Percentiles rank a stretch among this genome's conserved stretches.
These are phyloP conservation scores for Tremella mesenterica DNA, from an alignment of 768 basidiomycete genomes.

Conservation along the genomic window DNA sequence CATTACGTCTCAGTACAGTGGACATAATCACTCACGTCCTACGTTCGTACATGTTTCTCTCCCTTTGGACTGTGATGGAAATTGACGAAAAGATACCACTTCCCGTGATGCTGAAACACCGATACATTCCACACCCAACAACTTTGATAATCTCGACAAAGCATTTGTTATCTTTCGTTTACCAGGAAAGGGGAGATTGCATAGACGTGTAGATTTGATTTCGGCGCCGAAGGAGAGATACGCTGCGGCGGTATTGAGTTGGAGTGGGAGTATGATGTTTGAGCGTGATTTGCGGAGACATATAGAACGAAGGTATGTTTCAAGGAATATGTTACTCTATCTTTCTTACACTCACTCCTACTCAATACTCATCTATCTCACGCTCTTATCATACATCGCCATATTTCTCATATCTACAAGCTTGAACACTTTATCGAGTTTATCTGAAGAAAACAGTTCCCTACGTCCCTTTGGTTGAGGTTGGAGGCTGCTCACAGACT, in stretches of 20 bases:
- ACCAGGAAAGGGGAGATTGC: constrained; percentile 49
- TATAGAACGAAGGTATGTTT: not conserved
- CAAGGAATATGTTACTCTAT: no score
- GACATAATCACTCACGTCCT: constrained; percentile 71
- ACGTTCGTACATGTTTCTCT: constrained; percentile 53
- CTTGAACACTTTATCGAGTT: not conserved
- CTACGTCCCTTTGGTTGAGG: no score
- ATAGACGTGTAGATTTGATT: constrained; percentile 75
- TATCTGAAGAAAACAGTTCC: no score
- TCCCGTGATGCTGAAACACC: constrained; percentile 9
- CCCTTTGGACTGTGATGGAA: constrained; percentile 44
- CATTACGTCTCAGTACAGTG: constrained; percentile 43
- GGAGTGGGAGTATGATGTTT: constrained; percentile 88
- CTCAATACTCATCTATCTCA: no score
- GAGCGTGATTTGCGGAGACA: constrained; percentile 59
- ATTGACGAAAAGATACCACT: constrained; percentile 52
- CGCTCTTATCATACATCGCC: no score
- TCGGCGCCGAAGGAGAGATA: constrained; percentile 67
- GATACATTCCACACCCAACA: constrained; percentile 41
- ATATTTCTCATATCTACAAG: not conserved
- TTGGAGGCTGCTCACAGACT: no score
- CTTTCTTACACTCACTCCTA: no score
- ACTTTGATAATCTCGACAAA: constrained; percentile 77
- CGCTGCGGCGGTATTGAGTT: constrained; percentile 82
- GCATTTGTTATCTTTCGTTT: constrained; percentile 69